Conservation (phyloP, 2,329 filamentous ascomycete genomes). For the Ascocoryne sarcoides region DNA sequence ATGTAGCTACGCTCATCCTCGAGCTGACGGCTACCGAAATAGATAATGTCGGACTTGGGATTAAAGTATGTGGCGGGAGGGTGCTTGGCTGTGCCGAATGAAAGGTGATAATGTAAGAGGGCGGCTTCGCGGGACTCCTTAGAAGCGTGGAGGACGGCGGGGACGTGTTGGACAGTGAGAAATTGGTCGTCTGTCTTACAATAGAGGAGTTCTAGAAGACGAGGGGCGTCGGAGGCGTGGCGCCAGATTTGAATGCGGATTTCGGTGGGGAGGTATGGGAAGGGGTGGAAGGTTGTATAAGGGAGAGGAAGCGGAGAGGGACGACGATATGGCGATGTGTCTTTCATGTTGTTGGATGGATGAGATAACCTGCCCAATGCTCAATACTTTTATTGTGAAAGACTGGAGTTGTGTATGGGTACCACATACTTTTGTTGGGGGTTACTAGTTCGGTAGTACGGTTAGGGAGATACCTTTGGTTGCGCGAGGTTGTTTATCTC, state of each 20-base stretch:
- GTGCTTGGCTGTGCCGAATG: slow-evolving; percentile 4
- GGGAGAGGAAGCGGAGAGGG: too few relatives aligned
- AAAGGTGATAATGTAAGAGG: slow-evolving; percentile 5
- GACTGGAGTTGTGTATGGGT: too few relatives aligned
- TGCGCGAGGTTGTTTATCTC: too few relatives aligned
- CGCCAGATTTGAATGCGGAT: slow-evolving; percentile 33
- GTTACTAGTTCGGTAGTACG: background rate
- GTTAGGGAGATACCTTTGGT: too few relatives aligned
- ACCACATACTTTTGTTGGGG: too few relatives aligned
- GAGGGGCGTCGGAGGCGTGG: slow-evolving; percentile 35
- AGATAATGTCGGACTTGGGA: slow-evolving; percentile 6
- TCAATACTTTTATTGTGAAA: too few relatives aligned
- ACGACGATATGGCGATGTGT: too few relatives aligned
- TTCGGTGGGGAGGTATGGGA: slow-evolving; percentile 12
- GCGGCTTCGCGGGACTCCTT: slow-evolving; percentile 7
- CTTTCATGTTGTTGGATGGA: too few relatives aligned
- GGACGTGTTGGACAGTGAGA: slow-evolving; percentile 2
- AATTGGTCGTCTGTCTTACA: slow-evolving; percentile 1
- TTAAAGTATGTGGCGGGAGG: slow-evolving; percentile 10
- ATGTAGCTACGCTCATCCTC: too few relatives aligned
- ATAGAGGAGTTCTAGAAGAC: slow-evolving; percentile 27
- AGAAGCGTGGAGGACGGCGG: slow-evolving; percentile 5
- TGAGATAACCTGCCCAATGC: too few relatives aligned
- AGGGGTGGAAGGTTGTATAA: slow-evolving; percentile 5
- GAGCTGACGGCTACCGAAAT: slow-evolving; percentile 7